phyloP scores from a whole-genome alignment of 768 basidiomycete species.

The Rhizopogon roseolus region DNA sequence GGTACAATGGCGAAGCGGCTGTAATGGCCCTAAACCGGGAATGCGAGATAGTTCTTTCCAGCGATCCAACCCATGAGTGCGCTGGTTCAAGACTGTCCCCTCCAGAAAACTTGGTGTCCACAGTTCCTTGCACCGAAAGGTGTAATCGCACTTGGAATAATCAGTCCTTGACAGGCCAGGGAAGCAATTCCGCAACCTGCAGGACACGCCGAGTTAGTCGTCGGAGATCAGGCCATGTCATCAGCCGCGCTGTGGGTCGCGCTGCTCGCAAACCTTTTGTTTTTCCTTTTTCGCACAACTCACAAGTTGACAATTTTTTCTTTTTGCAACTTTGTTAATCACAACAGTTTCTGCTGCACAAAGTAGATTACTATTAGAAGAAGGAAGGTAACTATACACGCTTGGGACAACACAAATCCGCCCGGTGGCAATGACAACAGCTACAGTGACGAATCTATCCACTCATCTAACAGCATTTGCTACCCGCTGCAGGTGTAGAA shows the following conservation, averaged over 20 bases:
- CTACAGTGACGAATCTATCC: constrained; percentile 4
- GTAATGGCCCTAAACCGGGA: constrained; percentile 79
- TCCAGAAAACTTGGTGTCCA: constrained; percentile 92
- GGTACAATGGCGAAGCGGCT: constrained; percentile 60
- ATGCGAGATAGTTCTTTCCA: constrained; percentile 65
- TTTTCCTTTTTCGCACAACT: background rate
- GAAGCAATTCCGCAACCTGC: constrained; percentile 92
- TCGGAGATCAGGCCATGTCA: constrained; percentile 82
- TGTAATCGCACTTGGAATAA: constrained; percentile 74
- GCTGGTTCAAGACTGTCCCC: constrained; percentile 93
- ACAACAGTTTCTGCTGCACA: background rate
- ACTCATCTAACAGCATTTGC: constrained; percentile 57
- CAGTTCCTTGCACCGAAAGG: constrained; percentile 62
- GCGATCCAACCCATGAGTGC: constrained; percentile 62
- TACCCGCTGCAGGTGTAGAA: constrained; percentile 44
- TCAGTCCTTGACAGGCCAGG: constrained; percentile 80
- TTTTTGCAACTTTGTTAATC: no score
- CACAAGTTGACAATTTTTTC: background rate
- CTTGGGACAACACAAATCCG: constrained; percentile 10
- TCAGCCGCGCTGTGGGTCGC: constrained; percentile 81
- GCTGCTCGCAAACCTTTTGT: constrained; percentile 71
- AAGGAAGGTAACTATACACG: constrained; percentile 21
- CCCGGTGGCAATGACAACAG: constrained; percentile 3
- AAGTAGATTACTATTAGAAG: constrained; percentile 5
- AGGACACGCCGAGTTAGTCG: constrained; percentile 88